These are phyloP conservation scores for Kokia cookei DNA, from an alignment of 441 rosid species.

Conservation along the genomic window DNA sequence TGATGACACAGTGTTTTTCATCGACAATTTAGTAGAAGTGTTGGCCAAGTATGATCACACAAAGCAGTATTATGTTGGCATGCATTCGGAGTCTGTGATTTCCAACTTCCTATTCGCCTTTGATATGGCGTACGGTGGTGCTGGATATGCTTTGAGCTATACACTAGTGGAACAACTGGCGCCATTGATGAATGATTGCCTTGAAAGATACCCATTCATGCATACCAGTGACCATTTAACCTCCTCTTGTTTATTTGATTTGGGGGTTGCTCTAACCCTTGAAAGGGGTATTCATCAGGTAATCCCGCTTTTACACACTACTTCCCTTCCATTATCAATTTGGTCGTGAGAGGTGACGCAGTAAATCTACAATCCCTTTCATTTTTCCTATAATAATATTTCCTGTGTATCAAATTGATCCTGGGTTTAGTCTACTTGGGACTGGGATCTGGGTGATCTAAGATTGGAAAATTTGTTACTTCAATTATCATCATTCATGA, in stretches of 20 bases:
- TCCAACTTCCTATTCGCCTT: conserved; percentile 41
- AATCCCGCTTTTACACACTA: not conserved
- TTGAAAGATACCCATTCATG: conserved; percentile 35
- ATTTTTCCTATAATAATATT: no score
- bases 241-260: conserved; percentile 40
- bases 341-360: no score
- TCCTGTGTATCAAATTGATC: no score
- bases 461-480: no score
- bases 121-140: conserved; percentile 71
- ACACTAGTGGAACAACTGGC: conserved; percentile 37
- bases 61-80: conserved; percentile 45
- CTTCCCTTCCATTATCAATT: no score
- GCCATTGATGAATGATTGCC: conserved; percentile 42
- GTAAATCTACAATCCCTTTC: no score
- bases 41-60: conserved; percentile 46
- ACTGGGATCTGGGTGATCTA: no score
- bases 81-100: conserved; percentile 37
- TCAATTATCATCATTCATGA: no score
- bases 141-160: conserved; percentile 58
- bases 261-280: conserved; percentile 26
- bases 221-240: conserved; percentile 34
- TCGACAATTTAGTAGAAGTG: conserved; percentile 48
- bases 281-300: conserved; percentile 61
- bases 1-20: conserved; percentile 53
- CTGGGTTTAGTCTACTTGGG: no score